Evolutionary conservation across 495 filamentous ascomycete genomes (phyloP), one percentile per base, ranked within the genome.

Genomic region (Chaetomium tenue): DNA sequence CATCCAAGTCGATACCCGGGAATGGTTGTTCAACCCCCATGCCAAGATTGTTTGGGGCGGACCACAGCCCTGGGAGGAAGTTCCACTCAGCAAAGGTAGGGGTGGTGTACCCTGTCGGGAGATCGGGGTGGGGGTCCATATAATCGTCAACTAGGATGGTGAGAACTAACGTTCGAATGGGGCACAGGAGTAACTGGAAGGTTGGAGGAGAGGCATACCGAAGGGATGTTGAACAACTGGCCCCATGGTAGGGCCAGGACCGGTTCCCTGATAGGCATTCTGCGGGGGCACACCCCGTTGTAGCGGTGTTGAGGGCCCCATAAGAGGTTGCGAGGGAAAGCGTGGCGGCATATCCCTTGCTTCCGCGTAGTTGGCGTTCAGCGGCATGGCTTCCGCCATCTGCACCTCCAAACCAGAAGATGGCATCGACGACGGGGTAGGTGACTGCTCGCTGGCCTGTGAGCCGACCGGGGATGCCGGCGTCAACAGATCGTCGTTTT

Each of bases 61-160:
- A 65, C 63, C 63, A 65, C 33, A 60, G 63, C 6, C 63, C 63
- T 2, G 63, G 63, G 7, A 65, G 48, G 12, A 65, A 60, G 33
- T 65, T 52, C 63, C 57, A 60, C 26, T 60, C 42, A 2, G 57
- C 28, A 50, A 60, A 50, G 42, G 42, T 50, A 9, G 57, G 57
- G 15, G 44, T 60, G 57, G 23, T 48, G 16, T 26, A 60, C 3
- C 57, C 57, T 18, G 57, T 47, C 0, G 57, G 57, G 5, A 60
- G 57, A 25, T 60, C 39, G 3, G 44, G 57, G 20, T 44, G 57
- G 20, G 26, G 16, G 12, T 15, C 26, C 42, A 60, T 30, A 50
- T 50, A 60, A 13, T 60, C 28, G n/a, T 60, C 57, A 5, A 46
- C 57, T 48, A 33, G 11, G 13, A 5, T n/a, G 2, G 39, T 46